Percentiles rank a stretch among this genome's conserved stretches.
Conservation (phyloP, 2,329 filamentous ascomycete genomes). For the Blastomyces percursus region DNA sequence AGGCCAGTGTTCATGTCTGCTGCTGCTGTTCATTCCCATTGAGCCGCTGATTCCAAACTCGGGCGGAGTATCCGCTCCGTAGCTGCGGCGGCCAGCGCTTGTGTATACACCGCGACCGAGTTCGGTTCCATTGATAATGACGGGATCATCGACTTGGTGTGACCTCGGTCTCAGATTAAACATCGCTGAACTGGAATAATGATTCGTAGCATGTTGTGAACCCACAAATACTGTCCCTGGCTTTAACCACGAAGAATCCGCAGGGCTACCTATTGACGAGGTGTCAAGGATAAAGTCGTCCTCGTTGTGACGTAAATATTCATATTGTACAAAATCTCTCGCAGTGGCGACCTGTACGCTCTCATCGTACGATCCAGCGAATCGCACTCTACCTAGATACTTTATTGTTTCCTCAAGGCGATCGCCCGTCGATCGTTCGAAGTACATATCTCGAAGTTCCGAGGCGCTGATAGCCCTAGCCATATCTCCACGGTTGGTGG, state of each 20-base stretch:
- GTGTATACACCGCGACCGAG: slow-evolving; percentile 27
- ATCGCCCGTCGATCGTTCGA: slow-evolving; percentile 23
- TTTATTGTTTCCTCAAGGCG: slow-evolving; percentile 48
- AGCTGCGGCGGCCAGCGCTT: slow-evolving; percentile 25
- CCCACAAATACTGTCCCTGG: slow-evolving; percentile 52
- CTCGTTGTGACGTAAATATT: slow-evolving; percentile 42
- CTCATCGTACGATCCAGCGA: slow-evolving; percentile 44
- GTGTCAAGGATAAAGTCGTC: slow-evolving; percentile 51
- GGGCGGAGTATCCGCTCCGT: slow-evolving; percentile 23
- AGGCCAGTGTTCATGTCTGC: slow-evolving; percentile 44
- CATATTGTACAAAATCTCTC: slow-evolving; percentile 42
- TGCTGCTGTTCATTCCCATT: slow-evolving; percentile 7
- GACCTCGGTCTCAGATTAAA: slow-evolving; percentile 21
- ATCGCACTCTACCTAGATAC: slow-evolving; percentile 50
- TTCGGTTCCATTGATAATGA: slow-evolving; percentile 28
- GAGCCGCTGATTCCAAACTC: slow-evolving; percentile 13
- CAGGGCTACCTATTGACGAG: slow-evolving; percentile 38
- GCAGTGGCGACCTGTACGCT: slow-evolving; percentile 44
- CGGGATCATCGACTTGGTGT: slow-evolving; percentile 22
- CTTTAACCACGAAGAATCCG: slow-evolving; percentile 51
- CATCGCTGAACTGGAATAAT: slow-evolving; percentile 20
- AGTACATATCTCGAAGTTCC: slow-evolving; percentile 28
- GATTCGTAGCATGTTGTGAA: slow-evolving; percentile 45
- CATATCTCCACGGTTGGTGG: slow-evolving; percentile 17
- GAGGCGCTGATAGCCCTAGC: slow-evolving; percentile 16